Conservation (phyloP, 176 grass and related monocot species). For the Typha latifolia region DNA sequence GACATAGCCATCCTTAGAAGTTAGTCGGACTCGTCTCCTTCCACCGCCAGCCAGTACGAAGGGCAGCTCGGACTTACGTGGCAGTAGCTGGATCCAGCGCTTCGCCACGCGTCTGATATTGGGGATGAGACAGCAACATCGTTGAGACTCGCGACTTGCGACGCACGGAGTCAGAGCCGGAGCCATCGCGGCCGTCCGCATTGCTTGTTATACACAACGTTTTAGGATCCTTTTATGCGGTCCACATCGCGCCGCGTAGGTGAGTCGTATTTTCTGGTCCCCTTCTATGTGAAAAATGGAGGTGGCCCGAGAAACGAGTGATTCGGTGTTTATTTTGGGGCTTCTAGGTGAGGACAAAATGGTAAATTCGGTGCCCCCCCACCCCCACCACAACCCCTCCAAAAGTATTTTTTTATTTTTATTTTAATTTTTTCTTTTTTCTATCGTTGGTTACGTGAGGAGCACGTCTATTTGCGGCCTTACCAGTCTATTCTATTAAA, state of each 20-base stretch:
- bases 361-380: neutral
- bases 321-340: too few species aligned
- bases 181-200: neutral
- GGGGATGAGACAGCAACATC: too few species aligned
- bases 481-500: conserved; percentile 41
- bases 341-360: neutral
- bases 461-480: conserved; percentile 18
- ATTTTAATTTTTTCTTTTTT: neutral
- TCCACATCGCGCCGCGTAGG: neutral
- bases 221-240: neutral
- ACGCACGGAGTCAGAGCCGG: too few species aligned
- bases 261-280: too few species aligned
- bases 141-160: too few species aligned
- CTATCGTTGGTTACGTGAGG: conserved; percentile 15
- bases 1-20: too few species aligned
- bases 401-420: too few species aligned
- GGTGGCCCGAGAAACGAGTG: too few species aligned
- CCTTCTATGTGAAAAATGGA: too few species aligned
- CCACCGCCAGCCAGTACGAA: too few species aligned
- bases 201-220: neutral
- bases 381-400: too few species aligned
- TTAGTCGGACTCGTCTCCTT: too few species aligned
- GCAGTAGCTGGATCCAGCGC: neutral
- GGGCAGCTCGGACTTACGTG: neutral
- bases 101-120: neutral